Evolutionary conservation across 192 early-diverging fungal species (phyloP), one percentile per base, ranked within the genome.

Genomic region (Coemansia sp.): DNA sequence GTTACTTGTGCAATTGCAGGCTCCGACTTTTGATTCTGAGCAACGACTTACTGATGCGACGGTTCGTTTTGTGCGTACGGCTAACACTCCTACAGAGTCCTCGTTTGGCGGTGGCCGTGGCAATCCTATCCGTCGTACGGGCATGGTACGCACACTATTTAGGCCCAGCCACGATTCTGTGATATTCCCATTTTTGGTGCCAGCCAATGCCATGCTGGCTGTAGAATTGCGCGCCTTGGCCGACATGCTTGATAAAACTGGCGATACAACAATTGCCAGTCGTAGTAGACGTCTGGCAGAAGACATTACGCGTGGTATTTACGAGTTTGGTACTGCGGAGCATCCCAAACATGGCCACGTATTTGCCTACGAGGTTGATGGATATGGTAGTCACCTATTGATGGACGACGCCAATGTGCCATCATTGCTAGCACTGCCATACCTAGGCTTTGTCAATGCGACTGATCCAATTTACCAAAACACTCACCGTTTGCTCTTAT

Each of bases 391-490:
- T 5, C 67, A 65, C n/a, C 36, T 88, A 42, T 60, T 91, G 12
- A 90, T 89, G 90, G 90, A 91, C 69, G 90, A 91, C 65, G 90
- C 90, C 20, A 90, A 89, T 51, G 77, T 88, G 24, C 90, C 90
- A 6, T 83, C 81, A 5, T 76, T 91, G 18, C 73, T 90, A 16
- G 75, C 84, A 18, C 66, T 91, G 34, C 90, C 90, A 11, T 71
- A 87, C 20, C 67, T 90, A 12, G 90, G 86, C 24, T 91, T 88
- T 71, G 68, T 87, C 31, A 20, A 65, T 16, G 55, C 61, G 1
- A 59, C 65, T 20, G 79, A 91, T 54, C 16, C 84, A 9, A 46
- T 87, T 5, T 91, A 91, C 65, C 51, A 51, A 54, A 79, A 76
- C 40, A 91, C 90, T n/a, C 82, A 89, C 12, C 34, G 51, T 0